These are phyloP conservation scores for Cadophora sp. DNA, from an alignment of 2,329 filamentous ascomycete genomes.

Conservation along the genomic window DNA sequence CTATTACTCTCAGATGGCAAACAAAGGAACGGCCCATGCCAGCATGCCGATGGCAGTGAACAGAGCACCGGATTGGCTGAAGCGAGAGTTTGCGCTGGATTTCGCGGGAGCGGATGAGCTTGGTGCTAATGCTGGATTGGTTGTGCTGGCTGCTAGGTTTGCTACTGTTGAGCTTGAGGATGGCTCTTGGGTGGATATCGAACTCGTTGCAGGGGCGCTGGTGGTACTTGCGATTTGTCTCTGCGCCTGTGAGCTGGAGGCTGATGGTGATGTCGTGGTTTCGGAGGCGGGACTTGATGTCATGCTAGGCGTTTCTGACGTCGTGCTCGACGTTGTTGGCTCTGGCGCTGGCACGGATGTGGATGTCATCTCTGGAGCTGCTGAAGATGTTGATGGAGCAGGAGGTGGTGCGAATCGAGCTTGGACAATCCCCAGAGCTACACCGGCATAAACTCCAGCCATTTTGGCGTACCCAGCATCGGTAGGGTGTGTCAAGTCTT, in stretches of 20 bases:
- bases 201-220: neutral
- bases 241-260: neutral
- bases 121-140: neutral
- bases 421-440: neutral
- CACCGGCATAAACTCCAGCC: conserved; percentile 6
- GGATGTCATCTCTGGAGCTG: conserved; percentile 1
- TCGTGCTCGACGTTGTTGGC: neutral
- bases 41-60: neutral
- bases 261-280: neutral
- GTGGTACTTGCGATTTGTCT: neutral
- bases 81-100: neutral
- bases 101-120: conserved; percentile 6
- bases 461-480: conserved; percentile 15
- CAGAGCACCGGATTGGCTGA: neutral
- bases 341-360: neutral
- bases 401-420: conserved; percentile 5
- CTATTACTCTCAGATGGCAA: conserved; percentile 9
- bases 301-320: neutral
- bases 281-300: neutral
- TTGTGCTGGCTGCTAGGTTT: neutral
- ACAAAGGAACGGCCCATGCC: conserved; percentile 3
- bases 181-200: neutral
- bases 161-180: neutral
- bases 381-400: neutral
- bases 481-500: conserved; percentile 6